A percentile compares a stretch with the other conserved stretches of the same genome.
Evolutionary conservation across 2,329 filamentous ascomycete species (phyloP).

Genomic region (Sclerotinia subarctica): DNA sequence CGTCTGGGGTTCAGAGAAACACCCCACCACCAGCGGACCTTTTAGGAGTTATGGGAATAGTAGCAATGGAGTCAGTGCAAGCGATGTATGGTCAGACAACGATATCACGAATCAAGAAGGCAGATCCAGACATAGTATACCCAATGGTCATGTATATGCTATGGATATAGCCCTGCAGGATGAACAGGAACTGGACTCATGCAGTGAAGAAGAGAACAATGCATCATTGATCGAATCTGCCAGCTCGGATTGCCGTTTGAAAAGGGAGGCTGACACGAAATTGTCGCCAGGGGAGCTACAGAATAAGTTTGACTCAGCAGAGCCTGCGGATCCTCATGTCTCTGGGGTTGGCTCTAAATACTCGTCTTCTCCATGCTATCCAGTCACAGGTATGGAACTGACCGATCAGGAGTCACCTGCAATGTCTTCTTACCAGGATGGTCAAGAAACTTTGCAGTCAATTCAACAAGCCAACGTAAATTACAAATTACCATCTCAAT

Average conservation of each 20-base stretch:
- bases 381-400: neutral
- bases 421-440: neutral
- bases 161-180: neutral
- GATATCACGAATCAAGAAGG: neutral
- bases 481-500: neutral
- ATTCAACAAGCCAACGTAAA: neutral
- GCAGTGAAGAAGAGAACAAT: neutral
- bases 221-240: neutral
- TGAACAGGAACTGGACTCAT: neutral
- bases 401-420: neutral
- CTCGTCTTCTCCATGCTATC: neutral
- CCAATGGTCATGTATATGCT: neutral
- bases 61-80: neutral
- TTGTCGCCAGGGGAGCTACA: neutral
- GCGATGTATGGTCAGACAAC: neutral
- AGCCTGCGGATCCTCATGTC: neutral
- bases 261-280: neutral
- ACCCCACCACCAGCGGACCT: neutral
- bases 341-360: neutral
- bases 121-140: neutral
- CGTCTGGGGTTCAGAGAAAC: slow-evolving; percentile 4
- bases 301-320: neutral
- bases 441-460: neutral
- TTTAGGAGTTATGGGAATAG: slow-evolving; percentile 4
- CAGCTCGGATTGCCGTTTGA: neutral